Evolutionary conservation across 2,329 filamentous ascomycete species (phyloP).

Genomic region (Venturia asperata): DNA sequence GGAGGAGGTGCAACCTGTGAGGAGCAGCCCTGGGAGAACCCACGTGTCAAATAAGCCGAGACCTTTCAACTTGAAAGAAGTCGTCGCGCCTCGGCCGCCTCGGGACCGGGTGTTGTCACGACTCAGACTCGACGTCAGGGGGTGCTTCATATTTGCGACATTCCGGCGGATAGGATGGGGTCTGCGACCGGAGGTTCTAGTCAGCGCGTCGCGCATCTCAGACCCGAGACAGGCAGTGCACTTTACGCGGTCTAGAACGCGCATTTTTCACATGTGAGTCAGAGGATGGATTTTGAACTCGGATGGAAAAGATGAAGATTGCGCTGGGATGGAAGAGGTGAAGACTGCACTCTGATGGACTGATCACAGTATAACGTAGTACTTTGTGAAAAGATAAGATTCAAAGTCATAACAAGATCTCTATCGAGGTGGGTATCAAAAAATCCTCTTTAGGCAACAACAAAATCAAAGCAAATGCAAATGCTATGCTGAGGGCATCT

Average conservation of each 20-base stretch:
- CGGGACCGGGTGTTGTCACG: background rate
- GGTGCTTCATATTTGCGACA: background rate
- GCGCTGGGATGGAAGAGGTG: too few relatives aligned
- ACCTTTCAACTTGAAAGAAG: background rate
- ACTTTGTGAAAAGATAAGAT: background rate
- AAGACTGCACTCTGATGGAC: too few relatives aligned
- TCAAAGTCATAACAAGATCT: background rate
- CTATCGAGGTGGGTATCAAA: slow-evolving; percentile 15
- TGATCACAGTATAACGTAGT: too few relatives aligned
- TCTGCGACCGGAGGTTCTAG: background rate
- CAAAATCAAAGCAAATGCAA: background rate
- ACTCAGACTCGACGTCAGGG: background rate
- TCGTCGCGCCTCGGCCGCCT: too few relatives aligned
- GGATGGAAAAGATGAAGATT: background rate
- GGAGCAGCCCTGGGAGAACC: too few relatives aligned
- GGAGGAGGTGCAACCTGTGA: too few relatives aligned
- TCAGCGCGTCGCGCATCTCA: background rate
- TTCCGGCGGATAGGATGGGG: background rate
- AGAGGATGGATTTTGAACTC: background rate
- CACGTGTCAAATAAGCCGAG: background rate
- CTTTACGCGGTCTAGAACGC: background rate
- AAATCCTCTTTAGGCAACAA: slow-evolving; percentile 6
- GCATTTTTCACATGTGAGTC: background rate
- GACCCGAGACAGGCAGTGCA: too few relatives aligned
- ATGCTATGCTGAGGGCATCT: background rate